These are phyloP conservation scores for Termitomyces eurrhizus DNA, from an alignment of 768 basidiomycete genomes.

Conservation along the genomic window DNA sequence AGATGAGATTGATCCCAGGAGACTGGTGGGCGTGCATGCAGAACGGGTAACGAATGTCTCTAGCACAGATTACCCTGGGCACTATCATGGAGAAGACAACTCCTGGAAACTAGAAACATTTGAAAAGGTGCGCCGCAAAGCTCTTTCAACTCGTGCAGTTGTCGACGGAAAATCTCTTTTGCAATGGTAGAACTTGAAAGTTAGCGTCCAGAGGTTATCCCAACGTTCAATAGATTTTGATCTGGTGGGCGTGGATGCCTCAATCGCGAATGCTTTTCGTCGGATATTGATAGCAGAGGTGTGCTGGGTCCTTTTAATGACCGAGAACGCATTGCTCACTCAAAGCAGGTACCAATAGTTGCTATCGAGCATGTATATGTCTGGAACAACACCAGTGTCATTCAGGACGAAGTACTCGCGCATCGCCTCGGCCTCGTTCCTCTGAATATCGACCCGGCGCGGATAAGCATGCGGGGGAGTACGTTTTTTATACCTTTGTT, in stretches of 20 bases:
- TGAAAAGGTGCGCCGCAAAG: slow-evolving; percentile 54
- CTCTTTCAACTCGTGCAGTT: slow-evolving; percentile 6
- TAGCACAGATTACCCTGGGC: slow-evolving; percentile 88
- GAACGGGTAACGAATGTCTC: slow-evolving; percentile 79
- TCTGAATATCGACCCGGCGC: slow-evolving; percentile 77
- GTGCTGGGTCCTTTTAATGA: slow-evolving; percentile 17
- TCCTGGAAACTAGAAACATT: slow-evolving; percentile 79
- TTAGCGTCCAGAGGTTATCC: slow-evolving; percentile 76
- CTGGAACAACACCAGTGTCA: slow-evolving; percentile 92
- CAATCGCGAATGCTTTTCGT: slow-evolving; percentile 92
- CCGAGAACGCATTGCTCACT: background rate
- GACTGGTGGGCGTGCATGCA: slow-evolving; percentile 64
- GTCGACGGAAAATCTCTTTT: slow-evolving; percentile 18
- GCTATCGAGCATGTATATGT: slow-evolving; percentile 89
- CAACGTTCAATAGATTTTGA: slow-evolving; percentile 90
- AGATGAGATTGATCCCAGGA: slow-evolving; percentile 27
- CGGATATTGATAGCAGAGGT: slow-evolving; percentile 95
- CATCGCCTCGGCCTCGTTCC: slow-evolving; percentile 93
- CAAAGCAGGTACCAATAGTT: slow-evolving; percentile 77
- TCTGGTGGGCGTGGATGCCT: slow-evolving; percentile 91
- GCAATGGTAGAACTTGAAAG: slow-evolving; percentile 62
- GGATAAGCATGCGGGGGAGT: slow-evolving; percentile 56
- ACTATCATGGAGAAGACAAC: slow-evolving; percentile 81
- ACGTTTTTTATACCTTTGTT: background rate
- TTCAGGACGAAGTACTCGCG: slow-evolving; percentile 90